Percentiles rank a stretch among this genome's conserved stretches.
Conservation (phyloP, 2,329 filamentous ascomycete genomes). For the Kalmusia sp. region DNA sequence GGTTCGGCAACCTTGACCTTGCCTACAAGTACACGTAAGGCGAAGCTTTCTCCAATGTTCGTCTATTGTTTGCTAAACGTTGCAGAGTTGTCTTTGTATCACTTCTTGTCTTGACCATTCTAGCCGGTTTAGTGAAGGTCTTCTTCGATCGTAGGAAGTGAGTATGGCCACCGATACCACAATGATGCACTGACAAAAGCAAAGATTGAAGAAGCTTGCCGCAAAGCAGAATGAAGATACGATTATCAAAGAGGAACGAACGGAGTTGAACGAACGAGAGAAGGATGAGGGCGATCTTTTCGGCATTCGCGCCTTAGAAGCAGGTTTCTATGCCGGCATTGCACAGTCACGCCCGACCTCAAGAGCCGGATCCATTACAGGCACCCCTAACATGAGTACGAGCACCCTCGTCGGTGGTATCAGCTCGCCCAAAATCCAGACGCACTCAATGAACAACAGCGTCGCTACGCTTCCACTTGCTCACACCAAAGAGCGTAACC, state of each 20-base stretch:
- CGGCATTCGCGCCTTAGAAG: constrained; percentile 50
- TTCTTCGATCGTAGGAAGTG: constrained; percentile 45
- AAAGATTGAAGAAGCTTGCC: constrained; percentile 38
- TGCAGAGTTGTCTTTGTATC: constrained; percentile 42
- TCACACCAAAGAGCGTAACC: constrained; percentile 20
- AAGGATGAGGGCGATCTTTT: constrained; percentile 50
- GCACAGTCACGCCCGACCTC: constrained; percentile 48
- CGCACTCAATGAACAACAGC: constrained; percentile 40
- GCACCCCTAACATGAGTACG: constrained; percentile 39
- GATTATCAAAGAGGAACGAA: constrained; percentile 39
- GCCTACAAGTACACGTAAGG: constrained; percentile 48
- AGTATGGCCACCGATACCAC: constrained; percentile 13
- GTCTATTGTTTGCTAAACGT: constrained; percentile 7
- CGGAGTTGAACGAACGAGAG: constrained; percentile 43
- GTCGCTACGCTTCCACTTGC: constrained; percentile 40
- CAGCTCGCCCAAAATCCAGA: constrained; percentile 39
- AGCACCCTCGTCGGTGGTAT: constrained; percentile 43
- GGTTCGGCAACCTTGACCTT: constrained; percentile 44
- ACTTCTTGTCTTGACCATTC: constrained; percentile 39
- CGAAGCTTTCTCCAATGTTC: not conserved
- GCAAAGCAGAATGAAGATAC: constrained; percentile 35
- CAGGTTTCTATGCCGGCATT: constrained; percentile 50
- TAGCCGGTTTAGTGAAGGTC: constrained; percentile 44
- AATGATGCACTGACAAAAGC: constrained; percentile 16
- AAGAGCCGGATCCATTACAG: constrained; percentile 38